Evolutionary conservation across 345 rosid species (phyloP).

Genomic region (Eutrema japonicum): DNA sequence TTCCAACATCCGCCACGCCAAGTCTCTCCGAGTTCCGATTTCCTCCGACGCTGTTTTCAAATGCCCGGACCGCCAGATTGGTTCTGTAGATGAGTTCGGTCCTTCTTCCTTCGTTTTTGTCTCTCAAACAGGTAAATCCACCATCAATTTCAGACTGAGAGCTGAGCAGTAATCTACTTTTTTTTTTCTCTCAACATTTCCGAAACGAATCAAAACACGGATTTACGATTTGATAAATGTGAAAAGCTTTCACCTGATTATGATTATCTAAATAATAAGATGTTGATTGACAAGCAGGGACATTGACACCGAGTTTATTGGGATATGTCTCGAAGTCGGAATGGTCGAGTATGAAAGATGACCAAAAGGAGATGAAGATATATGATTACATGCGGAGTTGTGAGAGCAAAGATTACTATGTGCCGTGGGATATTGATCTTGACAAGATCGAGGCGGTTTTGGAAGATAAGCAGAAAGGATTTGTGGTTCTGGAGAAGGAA

Average conservation of each 20-base stretch:
- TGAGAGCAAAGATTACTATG: constrained; percentile 45
- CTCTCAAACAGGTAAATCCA: constrained; percentile 41
- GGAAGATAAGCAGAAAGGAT: constrained; percentile 52
- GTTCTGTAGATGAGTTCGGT: constrained; percentile 48
- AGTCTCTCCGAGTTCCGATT: constrained; percentile 68
- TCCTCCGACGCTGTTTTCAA: constrained; percentile 55
- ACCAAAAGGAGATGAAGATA: constrained; percentile 57
- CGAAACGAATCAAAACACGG: neutral
- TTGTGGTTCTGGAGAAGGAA: constrained; percentile 63
- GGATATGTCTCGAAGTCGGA: constrained; percentile 67
- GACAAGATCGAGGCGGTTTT: constrained; percentile 54
- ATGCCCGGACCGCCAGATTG: constrained; percentile 46
- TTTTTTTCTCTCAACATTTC: neutral
- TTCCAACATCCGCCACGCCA: constrained; percentile 60
- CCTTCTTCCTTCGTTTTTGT: constrained; percentile 47
- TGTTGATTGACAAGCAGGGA: constrained; percentile 46
- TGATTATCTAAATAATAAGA: neutral
- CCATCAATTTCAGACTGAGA: neutral
- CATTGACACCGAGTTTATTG: constrained; percentile 51
- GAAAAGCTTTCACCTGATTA: neutral
- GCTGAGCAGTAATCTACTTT: constrained; percentile 7
- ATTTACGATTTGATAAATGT: neutral
- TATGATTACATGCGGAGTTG: constrained; percentile 58
- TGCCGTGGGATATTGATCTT: constrained; percentile 62
- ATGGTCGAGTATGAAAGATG: constrained; percentile 47